Conservation (phyloP, 2,329 filamentous ascomycete species). For the Fulvia fulva region DNA sequence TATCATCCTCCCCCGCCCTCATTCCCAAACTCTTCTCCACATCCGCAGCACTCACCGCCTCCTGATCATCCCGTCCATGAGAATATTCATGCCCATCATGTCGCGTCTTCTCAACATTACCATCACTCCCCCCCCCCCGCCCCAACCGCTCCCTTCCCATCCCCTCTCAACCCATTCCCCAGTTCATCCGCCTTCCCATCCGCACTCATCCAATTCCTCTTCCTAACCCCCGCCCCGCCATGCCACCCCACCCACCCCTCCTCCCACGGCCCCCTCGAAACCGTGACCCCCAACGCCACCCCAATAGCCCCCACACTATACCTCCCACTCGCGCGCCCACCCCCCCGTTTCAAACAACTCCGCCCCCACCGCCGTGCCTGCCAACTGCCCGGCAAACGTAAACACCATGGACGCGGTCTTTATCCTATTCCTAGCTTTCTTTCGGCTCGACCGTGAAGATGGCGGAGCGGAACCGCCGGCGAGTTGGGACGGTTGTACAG, state of each 20-base stretch:
- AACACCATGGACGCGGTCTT: slow-evolving; percentile 81
- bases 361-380: slow-evolving; percentile 56
- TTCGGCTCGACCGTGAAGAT: slow-evolving; percentile 70
- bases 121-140: slow-evolving; percentile 13
- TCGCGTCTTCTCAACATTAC: slow-evolving; percentile 31
- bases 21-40: slow-evolving; percentile 29
- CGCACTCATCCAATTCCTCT: slow-evolving; percentile 37
- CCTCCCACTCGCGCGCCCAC: slow-evolving; percentile 56
- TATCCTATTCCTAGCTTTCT: slow-evolving; percentile 67
- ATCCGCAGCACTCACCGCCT: slow-evolving; percentile 24
- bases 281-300: slow-evolving; percentile 42
- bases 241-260: slow-evolving; percentile 58
- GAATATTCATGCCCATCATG: slow-evolving; percentile 19
- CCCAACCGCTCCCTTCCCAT: slow-evolving; percentile 35
- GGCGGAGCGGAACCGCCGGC: slow-evolving; percentile 65
- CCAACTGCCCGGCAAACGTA: slow-evolving; percentile 70
- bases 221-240: slow-evolving; percentile 52
- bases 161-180: slow-evolving; percentile 19
- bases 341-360: slow-evolving; percentile 52
- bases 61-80: slow-evolving; percentile 22
- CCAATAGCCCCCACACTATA: slow-evolving; percentile 54
- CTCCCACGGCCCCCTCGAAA: slow-evolving; percentile 53
- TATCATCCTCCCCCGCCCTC: slow-evolving; percentile 25
- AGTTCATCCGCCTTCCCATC: slow-evolving; percentile 36
- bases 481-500: slow-evolving; percentile 67